Evolutionary conservation across 345 rosid species (phyloP).

Genomic region (Eucalyptus regnans): DNA sequence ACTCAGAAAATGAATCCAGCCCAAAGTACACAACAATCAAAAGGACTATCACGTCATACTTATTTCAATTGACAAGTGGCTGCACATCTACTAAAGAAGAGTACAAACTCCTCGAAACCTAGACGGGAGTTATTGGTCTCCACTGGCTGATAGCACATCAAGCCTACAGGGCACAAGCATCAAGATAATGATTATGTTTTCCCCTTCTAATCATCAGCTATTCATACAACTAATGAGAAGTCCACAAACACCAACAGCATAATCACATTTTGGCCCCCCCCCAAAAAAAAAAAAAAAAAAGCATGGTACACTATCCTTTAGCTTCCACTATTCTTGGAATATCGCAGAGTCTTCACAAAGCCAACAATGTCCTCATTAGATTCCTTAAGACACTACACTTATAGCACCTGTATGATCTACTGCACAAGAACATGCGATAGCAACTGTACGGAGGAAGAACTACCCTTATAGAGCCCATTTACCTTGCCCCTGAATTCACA

Average conservation of each 20-base stretch:
- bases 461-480: not conserved
- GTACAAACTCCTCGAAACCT: not conserved
- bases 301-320: not conserved
- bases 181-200: not conserved
- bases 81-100: not conserved
- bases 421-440: not conserved
- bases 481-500: not conserved
- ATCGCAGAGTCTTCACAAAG: not conserved
- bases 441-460: not conserved
- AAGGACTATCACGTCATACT: not conserved
- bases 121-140: not conserved
- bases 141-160: not conserved
- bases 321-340: not conserved
- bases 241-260: not conserved
- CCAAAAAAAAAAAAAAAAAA: not conserved
- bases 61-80: not conserved
- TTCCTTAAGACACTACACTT: not conserved
- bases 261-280: not conserved
- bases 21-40: not conserved
- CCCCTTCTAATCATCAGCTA: not conserved
- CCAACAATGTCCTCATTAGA: not conserved
- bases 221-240: not conserved
- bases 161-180: not conserved
- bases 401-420: not conserved
- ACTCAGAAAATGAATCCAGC: not conserved